phyloP scores from a whole-genome alignment of 306 rosid species.

The Albizia julibrissin region DNA sequence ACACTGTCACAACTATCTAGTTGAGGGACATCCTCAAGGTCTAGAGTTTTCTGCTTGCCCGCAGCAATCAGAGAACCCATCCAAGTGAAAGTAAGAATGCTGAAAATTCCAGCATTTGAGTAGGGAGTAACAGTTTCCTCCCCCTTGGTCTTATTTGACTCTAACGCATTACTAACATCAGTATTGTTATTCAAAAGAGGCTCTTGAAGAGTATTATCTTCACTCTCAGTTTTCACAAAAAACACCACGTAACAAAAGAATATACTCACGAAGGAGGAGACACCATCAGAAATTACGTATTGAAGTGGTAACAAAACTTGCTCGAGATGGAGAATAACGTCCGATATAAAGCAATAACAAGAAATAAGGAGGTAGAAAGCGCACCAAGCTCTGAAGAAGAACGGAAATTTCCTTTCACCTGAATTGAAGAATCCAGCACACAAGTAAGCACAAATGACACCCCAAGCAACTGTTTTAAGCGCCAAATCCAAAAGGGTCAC shows the following conservation, averaged over 20 bases:
- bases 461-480: constrained; percentile 46
- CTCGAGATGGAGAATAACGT: constrained; percentile 34
- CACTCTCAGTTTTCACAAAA: constrained; percentile 39
- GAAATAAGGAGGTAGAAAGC: constrained; percentile 40
- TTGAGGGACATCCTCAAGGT: constrained; percentile 59
- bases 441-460: constrained; percentile 36
- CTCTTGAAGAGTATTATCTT: constrained; percentile 34
- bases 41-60: constrained; percentile 45
- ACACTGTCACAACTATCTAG: constrained; percentile 46
- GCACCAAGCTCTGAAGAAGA: constrained; percentile 49
- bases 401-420: constrained; percentile 31
- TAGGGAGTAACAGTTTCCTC: constrained; percentile 50
- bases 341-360: constrained; percentile 34
- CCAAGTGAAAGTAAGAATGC: constrained; percentile 55
- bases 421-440: constrained; percentile 34
- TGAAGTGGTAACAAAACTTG: constrained; percentile 24
- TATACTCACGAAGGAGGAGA: constrained; percentile 34
- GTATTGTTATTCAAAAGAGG: constrained; percentile 46
- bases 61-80: constrained; percentile 46
- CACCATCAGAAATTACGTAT: constrained; percentile 41
- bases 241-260: constrained; percentile 43
- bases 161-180: neutral
- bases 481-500: constrained; percentile 46
- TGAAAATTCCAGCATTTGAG: constrained; percentile 58
- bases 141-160: constrained; percentile 38